Conservation (phyloP, 202 grass and related monocot genomes). For the Bolboschoenoplectus hybrid region DNA sequence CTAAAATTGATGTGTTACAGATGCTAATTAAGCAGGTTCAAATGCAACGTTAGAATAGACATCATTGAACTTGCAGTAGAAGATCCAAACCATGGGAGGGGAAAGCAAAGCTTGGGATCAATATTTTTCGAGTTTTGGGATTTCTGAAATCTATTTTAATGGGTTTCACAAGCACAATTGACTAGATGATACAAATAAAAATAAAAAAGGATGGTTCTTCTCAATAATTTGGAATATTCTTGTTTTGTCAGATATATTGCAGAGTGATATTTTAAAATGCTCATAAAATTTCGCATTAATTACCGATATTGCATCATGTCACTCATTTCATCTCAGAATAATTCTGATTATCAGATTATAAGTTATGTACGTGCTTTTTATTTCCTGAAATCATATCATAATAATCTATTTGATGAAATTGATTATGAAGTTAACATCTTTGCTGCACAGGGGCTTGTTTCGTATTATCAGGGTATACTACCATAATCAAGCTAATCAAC, state of each 20-base stretch:
- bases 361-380: neutral
- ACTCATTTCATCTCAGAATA: neutral
- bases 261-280: neutral
- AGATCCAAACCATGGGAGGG: neutral
- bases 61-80: neutral
- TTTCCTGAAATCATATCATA: neutral
- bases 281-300: neutral
- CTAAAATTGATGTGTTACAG: neutral
- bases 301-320: neutral
- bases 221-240: neutral
- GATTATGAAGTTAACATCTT: neutral
- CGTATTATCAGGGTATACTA: neutral
- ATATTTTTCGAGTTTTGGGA: neutral
- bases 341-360: neutral
- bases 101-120: neutral
- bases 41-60: neutral
- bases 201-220: neutral
- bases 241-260: neutral
- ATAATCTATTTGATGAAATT: neutral
- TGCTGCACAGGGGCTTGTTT: constrained; percentile 6
- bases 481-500: neutral
- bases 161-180: neutral
- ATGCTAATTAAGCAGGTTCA: neutral
- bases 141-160: neutral
- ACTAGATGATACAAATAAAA: neutral